A percentile compares a stretch with the other conserved stretches of the same genome.
Evolutionary conservation across 345 rosid species (phyloP).

Genomic region (Mercurialis annua): DNA sequence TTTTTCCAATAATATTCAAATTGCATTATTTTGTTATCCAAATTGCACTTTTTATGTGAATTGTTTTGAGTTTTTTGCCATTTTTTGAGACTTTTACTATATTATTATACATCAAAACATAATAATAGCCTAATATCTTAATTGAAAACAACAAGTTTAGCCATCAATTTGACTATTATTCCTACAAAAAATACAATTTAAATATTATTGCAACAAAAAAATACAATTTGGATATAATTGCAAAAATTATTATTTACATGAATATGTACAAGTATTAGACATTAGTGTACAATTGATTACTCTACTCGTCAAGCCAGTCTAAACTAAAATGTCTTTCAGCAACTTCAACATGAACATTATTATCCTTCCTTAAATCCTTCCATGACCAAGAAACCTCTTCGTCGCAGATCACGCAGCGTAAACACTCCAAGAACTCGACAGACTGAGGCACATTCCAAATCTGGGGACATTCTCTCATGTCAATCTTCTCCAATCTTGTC

Average conservation of each 20-base stretch:
- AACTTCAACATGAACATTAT: constrained; percentile 57
- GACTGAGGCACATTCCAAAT: constrained; percentile 43
- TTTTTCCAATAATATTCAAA: no score
- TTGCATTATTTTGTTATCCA: no score
- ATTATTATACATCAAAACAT: no score
- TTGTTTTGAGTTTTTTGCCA: no score
- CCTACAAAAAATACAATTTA: no score
- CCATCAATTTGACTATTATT: no score
- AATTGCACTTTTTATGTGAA: no score
- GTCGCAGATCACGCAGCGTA: constrained; percentile 64
- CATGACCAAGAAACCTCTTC: constrained; percentile 60
- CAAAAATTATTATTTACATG: constrained; percentile 13
- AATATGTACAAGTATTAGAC: background rate
- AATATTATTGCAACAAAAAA: no score
- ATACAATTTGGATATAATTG: no score
- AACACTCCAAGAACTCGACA: constrained; percentile 41
- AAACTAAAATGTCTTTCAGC: constrained; percentile 55
- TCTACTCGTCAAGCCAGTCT: constrained; percentile 75
- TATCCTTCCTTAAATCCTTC: constrained; percentile 45
- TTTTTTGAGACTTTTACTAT: no score
- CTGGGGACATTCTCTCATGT: constrained; percentile 80
- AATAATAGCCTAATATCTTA: no score
- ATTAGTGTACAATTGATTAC: background rate
- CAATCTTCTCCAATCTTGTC: constrained; percentile 64
- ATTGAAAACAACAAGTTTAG: no score